Evolutionary conservation across 2,329 filamentous ascomycete genomes (phyloP).

Genomic region (Cladosporium halotolerans): DNA sequence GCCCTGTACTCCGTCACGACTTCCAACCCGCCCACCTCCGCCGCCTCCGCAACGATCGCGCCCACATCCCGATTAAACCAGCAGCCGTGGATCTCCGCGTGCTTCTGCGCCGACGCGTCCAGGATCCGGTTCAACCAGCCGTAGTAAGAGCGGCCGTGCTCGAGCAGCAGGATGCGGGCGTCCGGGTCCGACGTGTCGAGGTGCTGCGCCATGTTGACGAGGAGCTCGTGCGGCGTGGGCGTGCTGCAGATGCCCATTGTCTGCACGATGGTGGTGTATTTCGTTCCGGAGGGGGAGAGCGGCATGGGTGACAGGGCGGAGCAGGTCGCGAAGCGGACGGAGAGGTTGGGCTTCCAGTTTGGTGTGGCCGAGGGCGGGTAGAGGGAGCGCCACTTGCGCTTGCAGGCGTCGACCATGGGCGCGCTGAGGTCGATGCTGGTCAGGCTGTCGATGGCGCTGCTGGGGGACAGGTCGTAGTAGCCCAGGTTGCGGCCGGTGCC

Average conservation of each 20-base stretch:
- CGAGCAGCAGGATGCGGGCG: conserved; percentile 42
- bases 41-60: conserved; percentile 44
- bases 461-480: conserved; percentile 34
- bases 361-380: conserved; percentile 22
- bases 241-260: conserved; percentile 49
- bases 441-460: conserved; percentile 33
- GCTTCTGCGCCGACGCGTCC: conserved; percentile 40
- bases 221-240: conserved; percentile 37
- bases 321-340: conserved; percentile 37
- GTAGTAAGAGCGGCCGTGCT: conserved; percentile 45
- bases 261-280: conserved; percentile 46
- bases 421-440: conserved; percentile 43
- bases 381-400: conserved; percentile 42
- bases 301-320: conserved; percentile 40
- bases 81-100: conserved; percentile 45
- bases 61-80: conserved; percentile 50
- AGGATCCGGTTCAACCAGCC: conserved; percentile 43
- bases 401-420: conserved; percentile 44
- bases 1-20: conserved; percentile 40
- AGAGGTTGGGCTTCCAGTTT: conserved; percentile 18
- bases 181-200: conserved; percentile 37
- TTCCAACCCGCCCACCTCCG: conserved; percentile 41
- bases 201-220: conserved; percentile 38
- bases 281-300: conserved; percentile 18
- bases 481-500: conserved; percentile 45